phyloP scores from a whole-genome alignment of 306 rosid genomes.

The Coriaria nepalensis region DNA sequence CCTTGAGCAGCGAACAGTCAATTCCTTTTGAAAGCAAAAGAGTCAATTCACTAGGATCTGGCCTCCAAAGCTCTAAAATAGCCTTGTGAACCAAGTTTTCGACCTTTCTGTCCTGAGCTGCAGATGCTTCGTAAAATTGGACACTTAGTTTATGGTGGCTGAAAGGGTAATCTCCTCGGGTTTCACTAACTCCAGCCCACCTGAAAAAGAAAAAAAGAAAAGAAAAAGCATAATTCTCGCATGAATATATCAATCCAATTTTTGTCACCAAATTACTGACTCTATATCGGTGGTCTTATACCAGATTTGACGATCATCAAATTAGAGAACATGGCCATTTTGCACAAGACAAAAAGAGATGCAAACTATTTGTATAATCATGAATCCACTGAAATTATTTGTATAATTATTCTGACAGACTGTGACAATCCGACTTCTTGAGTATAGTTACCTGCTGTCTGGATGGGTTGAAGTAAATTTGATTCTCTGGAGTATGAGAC shows the following conservation, averaged over 20 bases:
- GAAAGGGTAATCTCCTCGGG: slow-evolving; percentile 98
- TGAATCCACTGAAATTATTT: too few species aligned
- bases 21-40: slow-evolving; percentile 84
- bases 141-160: slow-evolving; percentile 99
- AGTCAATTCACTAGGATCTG: slow-evolving; percentile 84
- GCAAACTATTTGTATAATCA: too few species aligned
- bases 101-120: slow-evolving; percentile 96
- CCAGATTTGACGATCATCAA: too few species aligned
- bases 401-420: too few species aligned
- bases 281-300: too few species aligned
- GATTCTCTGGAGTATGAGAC: slow-evolving; percentile 85
- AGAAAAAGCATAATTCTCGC: background rate
- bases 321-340: too few species aligned
- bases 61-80: slow-evolving; percentile 96
- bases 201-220: slow-evolving; percentile 32
- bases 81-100: slow-evolving; percentile 99
- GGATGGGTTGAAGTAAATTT: slow-evolving; percentile 67
- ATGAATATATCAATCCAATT: background rate
- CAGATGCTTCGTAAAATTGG: slow-evolving; percentile 92
- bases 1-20: slow-evolving; percentile 79
- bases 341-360: too few species aligned
- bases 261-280: background rate
- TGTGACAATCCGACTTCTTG: too few species aligned
- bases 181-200: slow-evolving; percentile 89
- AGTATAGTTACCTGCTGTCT: slow-evolving; percentile 48